These are phyloP conservation scores for Pythium vanterpoolii DNA, from an alignment of 352 stramenopile species.

Conservation along the genomic window DNA sequence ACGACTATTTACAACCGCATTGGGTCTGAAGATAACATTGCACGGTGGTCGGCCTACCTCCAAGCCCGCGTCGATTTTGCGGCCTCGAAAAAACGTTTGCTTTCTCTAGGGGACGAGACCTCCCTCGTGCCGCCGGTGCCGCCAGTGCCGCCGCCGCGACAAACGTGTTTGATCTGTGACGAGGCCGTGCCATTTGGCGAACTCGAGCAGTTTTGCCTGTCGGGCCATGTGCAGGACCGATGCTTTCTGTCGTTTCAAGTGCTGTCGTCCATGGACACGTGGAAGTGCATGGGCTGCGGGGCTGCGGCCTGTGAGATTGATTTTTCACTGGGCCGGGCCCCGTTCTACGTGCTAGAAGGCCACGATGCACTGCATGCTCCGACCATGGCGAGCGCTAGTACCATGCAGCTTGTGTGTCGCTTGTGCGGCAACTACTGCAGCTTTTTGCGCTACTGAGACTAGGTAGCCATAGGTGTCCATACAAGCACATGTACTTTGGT, in stretches of 20 bases:
- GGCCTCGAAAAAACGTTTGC: neutral
- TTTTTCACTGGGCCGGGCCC: constrained; percentile 28
- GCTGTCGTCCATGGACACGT: constrained; percentile 62
- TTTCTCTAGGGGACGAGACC: neutral
- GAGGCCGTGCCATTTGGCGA: constrained; percentile 58
- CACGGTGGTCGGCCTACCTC: constrained; percentile 36
- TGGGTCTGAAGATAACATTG: constrained; percentile 41
- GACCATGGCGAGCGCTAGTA: neutral
- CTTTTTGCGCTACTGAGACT: constrained; percentile 58
- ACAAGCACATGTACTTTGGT: too few species aligned
- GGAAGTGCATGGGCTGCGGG: constrained; percentile 82
- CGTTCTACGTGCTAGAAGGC: constrained; percentile 68
- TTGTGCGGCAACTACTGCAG: constrained; percentile 79
- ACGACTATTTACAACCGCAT: constrained; percentile 61
- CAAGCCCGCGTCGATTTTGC: constrained; percentile 23
- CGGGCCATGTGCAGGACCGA: constrained; percentile 61
- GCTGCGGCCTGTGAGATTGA: constrained; percentile 58
- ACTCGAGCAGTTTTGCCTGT: constrained; percentile 53
- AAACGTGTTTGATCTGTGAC: constrained; percentile 72
- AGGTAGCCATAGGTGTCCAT: too few species aligned
- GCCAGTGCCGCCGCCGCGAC: constrained; percentile 40
- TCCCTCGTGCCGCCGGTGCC: neutral
- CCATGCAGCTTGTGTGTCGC: constrained; percentile 51
- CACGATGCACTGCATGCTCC: constrained; percentile 2
- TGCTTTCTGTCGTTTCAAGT: constrained; percentile 78